phyloP scores from a whole-genome alignment of 2,329 filamentous ascomycete genomes.

The Alternaria postmessia region DNA sequence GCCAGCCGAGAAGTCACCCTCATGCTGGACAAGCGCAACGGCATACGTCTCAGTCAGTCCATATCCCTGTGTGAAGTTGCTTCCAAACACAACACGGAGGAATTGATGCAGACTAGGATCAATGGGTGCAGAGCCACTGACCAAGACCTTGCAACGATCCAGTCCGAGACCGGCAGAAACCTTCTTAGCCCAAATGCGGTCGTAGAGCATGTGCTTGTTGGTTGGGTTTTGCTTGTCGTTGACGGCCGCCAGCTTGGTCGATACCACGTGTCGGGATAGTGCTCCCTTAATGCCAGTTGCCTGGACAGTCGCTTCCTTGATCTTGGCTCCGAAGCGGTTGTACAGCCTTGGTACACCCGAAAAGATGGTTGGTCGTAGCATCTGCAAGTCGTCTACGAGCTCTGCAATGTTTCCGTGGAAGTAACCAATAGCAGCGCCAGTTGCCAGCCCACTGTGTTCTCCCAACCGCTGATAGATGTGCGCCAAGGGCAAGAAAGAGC shows the following conservation, averaged over 20 bases:
- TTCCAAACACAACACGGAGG: conserved; percentile 81
- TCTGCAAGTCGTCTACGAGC: conserved; percentile 89
- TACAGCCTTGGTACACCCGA: conserved; percentile 90
- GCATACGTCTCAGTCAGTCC: conserved; percentile 95
- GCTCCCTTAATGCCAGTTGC: conserved; percentile 81
- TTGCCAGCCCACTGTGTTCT: conserved; percentile 77
- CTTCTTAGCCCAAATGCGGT: conserved; percentile 91
- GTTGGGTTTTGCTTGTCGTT: conserved; percentile 76
- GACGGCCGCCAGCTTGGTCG: conserved; percentile 81
- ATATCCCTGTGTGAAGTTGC: conserved; percentile 85
- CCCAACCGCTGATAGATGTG: conserved; percentile 91
- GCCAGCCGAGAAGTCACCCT: conserved; percentile 75
- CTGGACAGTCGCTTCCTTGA: conserved; percentile 80
- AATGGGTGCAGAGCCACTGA: conserved; percentile 89
- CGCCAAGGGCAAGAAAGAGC: conserved; percentile 91
- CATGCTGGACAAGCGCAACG: conserved; percentile 72
- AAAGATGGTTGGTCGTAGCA: conserved; percentile 82
- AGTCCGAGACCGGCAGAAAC: conserved; percentile 84
- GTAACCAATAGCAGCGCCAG: conserved; percentile 81
- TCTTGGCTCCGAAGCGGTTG: conserved; percentile 86
- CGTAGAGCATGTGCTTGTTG: conserved; percentile 79
- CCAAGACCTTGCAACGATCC: conserved; percentile 74
- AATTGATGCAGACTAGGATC: conserved; percentile 90
- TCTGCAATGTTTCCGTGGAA: conserved; percentile 91
- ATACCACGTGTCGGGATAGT: conserved; percentile 80